Base-by-base conservation (phyloP, 1,139 yeast genomes). In the Suhomyces maxii region DNA sequence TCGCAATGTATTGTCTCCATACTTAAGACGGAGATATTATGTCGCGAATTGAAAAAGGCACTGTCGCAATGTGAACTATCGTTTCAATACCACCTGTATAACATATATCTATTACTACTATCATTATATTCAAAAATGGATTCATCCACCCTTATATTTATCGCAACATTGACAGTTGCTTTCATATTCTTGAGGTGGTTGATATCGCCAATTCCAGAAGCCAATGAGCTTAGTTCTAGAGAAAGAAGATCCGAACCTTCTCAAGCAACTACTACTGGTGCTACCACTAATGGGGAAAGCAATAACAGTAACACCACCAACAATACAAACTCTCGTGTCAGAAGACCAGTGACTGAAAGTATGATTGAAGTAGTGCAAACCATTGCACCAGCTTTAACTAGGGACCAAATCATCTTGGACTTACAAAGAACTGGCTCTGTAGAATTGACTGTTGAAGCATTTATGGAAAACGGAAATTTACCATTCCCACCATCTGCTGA, bases 351-450 rank as follows among this genome's bases (percentile, higher is more conserved):
- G n/a, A 86, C 89, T 3, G 79, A 76, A 9, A 83, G 80, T 52
- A 91, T 91, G 98, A 76, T 91, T 41, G 95, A 87, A 54, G 84
- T 88, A 0, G 97, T 91, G 1, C 89, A 84, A 56, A 81, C 90
- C 26, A 74, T 91, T 51, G 96, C 90, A 0, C 97, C 98, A 1
- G 74, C 75, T 32, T 69, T 89, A 41, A 73, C 88, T 0, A 76
- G 68, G 8, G 87, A 79, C n/a, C 95, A 88, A 62, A 89, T 91
- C 50, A 71, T 80, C 49, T 69, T 73, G 50, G 89, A 83, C 58
- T 68, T 80, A 53, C 80, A 82, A 58, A 74, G 81, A 48, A 79
- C 95, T 0, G 96, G 96, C 1, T 84, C 87, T 7, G 91, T 91
- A 1, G 93, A 89, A 62, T 77, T 68, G 9, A 90, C 98, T 0